phyloP scores from a whole-genome alignment of 306 rosid species.

The Prinsepia uniflora region DNA sequence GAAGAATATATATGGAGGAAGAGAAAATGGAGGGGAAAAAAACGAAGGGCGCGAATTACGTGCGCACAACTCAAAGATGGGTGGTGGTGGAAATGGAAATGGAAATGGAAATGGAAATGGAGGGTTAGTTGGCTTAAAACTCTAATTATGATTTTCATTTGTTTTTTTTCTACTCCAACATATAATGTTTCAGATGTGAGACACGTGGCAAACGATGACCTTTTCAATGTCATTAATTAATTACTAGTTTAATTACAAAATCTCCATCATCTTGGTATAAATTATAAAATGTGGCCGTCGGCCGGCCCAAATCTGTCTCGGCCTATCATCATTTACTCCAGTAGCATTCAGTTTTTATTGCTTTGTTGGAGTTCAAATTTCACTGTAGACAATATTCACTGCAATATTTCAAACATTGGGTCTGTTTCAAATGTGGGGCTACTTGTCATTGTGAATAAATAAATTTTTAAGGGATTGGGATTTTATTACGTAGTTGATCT shows the following conservation, averaged over 20 bases:
- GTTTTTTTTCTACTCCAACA: not conserved
- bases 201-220: constrained; percentile 18
- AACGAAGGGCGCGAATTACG: constrained; percentile 18
- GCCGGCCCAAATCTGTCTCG: too few relatives aligned
- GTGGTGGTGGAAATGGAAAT: constrained; percentile 19
- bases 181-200: not conserved
- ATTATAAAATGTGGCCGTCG: not conserved
- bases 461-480: too few relatives aligned
- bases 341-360: too few relatives aligned
- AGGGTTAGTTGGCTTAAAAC: too few relatives aligned
- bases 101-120: too few relatives aligned
- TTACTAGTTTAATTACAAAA: not conserved
- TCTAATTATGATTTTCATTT: not conserved
- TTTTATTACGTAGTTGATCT: too few relatives aligned
- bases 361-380: too few relatives aligned
- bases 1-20: constrained; percentile 22
- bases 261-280: not conserved
- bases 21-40: constrained; percentile 24
- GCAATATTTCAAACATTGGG: too few relatives aligned
- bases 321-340: too few relatives aligned
- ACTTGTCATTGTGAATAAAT: too few relatives aligned
- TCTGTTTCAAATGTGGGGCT: too few relatives aligned
- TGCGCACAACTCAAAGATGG: constrained; percentile 3
- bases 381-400: too few relatives aligned
- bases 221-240: constrained; percentile 1